Percentiles rank a stretch among this genome's conserved stretches.
Evolutionary conservation across 2,329 filamentous ascomycete species (phyloP).

Genomic region (Colletotrichum sp.): DNA sequence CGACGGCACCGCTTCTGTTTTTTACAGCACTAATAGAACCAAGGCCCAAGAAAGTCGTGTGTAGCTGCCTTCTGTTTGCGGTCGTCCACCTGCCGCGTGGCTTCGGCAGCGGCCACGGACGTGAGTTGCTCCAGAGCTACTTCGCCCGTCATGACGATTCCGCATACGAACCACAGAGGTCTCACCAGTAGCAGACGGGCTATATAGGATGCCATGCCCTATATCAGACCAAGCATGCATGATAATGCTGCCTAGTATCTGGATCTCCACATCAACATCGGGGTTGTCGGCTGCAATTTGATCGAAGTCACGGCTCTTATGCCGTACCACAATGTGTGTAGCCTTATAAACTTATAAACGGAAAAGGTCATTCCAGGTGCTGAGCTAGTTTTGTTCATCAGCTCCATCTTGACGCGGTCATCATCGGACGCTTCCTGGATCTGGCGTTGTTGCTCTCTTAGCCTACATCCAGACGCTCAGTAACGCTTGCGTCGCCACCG

Average conservation of each 20-base stretch:
- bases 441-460: not conserved
- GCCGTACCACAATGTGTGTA: not conserved
- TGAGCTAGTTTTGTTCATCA: not conserved
- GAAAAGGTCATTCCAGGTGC: not conserved
- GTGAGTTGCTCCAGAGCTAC: not conserved
- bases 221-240: not conserved
- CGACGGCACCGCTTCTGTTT: not conserved
- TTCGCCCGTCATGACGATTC: not conserved
- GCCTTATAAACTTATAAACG: not conserved
- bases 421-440: not conserved
- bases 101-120: not conserved
- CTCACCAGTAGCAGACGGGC: not conserved
- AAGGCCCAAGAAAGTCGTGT: not conserved
- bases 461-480: not conserved
- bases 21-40: not conserved
- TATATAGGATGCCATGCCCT: not conserved
- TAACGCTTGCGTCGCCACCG: not conserved
- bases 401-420: not conserved
- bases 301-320: not conserved
- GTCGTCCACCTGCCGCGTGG: not conserved
- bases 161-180: not conserved
- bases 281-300: not conserved
- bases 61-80: not conserved
- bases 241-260: not conserved
- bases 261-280: not conserved